A percentile compares a stretch with the other conserved stretches of the same genome.
Evolutionary conservation across 352 stramenopile genomes (phyloP).

Genomic region (Globisporangium radiosum): DNA sequence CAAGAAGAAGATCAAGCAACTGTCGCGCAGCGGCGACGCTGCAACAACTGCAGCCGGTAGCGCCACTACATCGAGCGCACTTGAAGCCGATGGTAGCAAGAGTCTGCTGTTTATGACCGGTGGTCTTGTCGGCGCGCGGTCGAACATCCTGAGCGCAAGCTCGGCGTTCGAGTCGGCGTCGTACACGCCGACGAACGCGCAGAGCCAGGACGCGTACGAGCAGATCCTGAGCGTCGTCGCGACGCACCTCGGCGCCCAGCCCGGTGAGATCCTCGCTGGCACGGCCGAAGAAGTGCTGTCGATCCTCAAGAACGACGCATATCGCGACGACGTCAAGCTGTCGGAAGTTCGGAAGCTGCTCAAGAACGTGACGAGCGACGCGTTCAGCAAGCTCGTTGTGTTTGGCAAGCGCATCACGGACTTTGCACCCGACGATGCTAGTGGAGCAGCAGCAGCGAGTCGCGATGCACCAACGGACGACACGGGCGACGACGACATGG

Average conservation of each 20-base stretch:
- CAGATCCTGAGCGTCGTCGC: conserved; percentile 80
- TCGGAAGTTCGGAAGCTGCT: conserved; percentile 83
- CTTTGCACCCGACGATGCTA: conserved; percentile 44
- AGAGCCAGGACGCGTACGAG: conserved; percentile 88
- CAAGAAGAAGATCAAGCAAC: conserved; percentile 68
- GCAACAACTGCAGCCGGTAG: not conserved
- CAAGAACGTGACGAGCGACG: conserved; percentile 60
- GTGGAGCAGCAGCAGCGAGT: conserved; percentile 10
- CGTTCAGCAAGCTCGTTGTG: conserved; percentile 80
- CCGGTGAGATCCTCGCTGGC: conserved; percentile 86
- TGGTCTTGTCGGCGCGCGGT: conserved; percentile 28
- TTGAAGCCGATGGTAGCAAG: conserved; percentile 13
- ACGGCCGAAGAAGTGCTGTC: conserved; percentile 90
- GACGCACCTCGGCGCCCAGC: conserved; percentile 77
- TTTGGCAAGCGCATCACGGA: conserved; percentile 87
- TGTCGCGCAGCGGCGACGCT: conserved; percentile 19
- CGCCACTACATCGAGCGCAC: not conserved
- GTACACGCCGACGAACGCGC: conserved; percentile 85
- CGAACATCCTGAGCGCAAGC: conserved; percentile 70
- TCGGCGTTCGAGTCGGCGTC: conserved; percentile 65
- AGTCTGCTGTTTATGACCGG: conserved; percentile 50
- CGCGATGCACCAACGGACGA: not conserved
- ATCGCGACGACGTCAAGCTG: conserved; percentile 81
- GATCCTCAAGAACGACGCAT: conserved; percentile 89
- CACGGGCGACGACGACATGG: conserved; percentile 47